Evolutionary conservation across 2,329 filamentous ascomycete species (phyloP).

Genomic region (Claviceps fusiformis): DNA sequence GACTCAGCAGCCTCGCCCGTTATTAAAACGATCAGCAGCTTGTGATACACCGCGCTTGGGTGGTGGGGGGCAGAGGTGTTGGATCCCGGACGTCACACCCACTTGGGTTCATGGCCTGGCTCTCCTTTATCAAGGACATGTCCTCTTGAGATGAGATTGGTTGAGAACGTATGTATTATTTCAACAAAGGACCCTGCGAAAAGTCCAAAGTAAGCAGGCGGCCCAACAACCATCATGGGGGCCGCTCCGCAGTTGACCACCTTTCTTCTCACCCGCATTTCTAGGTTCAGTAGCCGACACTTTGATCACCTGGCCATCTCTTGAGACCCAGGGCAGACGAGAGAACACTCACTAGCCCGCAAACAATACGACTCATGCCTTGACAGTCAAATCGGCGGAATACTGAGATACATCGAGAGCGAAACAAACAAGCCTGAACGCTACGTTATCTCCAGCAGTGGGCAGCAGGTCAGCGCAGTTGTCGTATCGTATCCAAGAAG

Average conservation of each 20-base stretch:
- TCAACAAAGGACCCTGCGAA: background rate
- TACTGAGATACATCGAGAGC: background rate
- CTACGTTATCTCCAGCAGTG: background rate
- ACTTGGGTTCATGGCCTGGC: background rate
- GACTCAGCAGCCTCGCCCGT: background rate
- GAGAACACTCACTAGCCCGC: background rate
- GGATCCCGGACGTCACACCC: background rate
- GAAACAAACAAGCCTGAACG: background rate
- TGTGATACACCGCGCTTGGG: background rate
- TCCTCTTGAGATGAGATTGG: background rate
- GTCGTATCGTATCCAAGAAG: background rate
- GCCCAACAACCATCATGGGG: background rate
- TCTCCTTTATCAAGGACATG: background rate
- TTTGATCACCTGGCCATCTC: background rate
- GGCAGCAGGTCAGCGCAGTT: background rate
- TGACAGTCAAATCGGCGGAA: background rate
- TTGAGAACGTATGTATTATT: background rate
- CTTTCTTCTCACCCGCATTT: background rate
- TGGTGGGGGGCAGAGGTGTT: background rate
- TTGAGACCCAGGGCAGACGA: background rate
- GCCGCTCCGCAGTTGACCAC: background rate
- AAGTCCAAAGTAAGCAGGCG: background rate
- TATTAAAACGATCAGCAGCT: slow-evolving; percentile 1
- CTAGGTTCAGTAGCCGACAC: background rate
- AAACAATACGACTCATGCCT: background rate